Evolutionary conservation across 2,329 filamentous ascomycete species (phyloP).

Genomic region (Diaporthe capsici): DNA sequence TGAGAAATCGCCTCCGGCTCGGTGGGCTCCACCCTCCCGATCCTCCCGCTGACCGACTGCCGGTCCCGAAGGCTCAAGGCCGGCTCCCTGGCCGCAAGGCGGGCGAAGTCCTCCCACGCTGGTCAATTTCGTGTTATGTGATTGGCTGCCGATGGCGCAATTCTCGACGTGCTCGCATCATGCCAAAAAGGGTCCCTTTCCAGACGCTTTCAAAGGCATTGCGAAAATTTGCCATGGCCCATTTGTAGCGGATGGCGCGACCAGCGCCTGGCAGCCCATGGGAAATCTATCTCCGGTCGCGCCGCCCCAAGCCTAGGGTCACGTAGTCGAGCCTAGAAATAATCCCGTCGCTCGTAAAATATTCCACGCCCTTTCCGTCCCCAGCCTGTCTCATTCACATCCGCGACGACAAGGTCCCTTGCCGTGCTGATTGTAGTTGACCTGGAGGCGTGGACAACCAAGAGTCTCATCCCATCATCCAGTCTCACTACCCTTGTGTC

Average conservation of each 20-base stretch:
- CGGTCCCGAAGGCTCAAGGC: constrained; percentile 30
- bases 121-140: constrained; percentile 27
- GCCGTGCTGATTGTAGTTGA: constrained; percentile 19
- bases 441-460: constrained; percentile 5
- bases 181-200: constrained; percentile 36
- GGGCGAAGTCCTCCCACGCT: constrained; percentile 37
- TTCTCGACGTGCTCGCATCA: constrained; percentile 39
- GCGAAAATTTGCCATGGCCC: constrained; percentile 38
- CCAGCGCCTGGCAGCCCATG: constrained; percentile 29
- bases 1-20: constrained; percentile 38
- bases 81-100: constrained; percentile 38
- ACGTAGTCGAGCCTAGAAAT: constrained; percentile 22
- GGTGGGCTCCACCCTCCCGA: constrained; percentile 36
- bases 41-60: constrained; percentile 37
- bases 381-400: constrained; percentile 6
- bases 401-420: constrained; percentile 26
- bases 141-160: constrained; percentile 42
- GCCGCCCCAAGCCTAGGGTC: constrained; percentile 25
- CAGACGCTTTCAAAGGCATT: constrained; percentile 33
- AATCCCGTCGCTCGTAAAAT: constrained; percentile 27
- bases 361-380: constrained; percentile 5
- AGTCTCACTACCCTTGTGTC: constrained; percentile 7
- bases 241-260: constrained; percentile 24
- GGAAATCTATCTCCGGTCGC: constrained; percentile 36
- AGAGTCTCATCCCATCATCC: constrained; percentile 22